Conservation (phyloP, 176 grass and related monocot species). For the Lolium rigidum region DNA sequence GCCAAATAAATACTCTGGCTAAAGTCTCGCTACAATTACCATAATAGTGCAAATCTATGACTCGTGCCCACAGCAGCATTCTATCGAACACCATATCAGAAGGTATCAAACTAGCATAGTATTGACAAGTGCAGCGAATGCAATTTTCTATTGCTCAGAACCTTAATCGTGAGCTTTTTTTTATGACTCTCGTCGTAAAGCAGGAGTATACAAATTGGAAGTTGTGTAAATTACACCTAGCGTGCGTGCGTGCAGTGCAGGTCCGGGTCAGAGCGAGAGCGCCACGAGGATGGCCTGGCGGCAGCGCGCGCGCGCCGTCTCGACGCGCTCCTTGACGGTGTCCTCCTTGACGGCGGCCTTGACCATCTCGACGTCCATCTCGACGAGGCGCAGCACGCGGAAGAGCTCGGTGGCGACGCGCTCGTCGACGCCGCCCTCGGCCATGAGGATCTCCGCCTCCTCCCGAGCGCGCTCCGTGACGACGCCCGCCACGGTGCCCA, state of each 20-base stretch:
- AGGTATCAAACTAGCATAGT: no score
- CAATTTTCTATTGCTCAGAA: background rate
- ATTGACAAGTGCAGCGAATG: background rate
- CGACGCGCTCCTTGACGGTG: conserved; percentile 75
- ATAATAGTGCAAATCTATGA: no score
- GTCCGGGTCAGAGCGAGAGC: conserved; percentile 70
- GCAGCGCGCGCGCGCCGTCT: conserved; percentile 71
- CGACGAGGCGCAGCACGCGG: conserved; percentile 75
- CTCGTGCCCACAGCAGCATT: no score
- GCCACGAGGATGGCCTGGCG: conserved; percentile 94
- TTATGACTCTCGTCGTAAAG: background rate
- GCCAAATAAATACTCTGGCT: no score
- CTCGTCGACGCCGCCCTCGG: conserved; percentile 75
- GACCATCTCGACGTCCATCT: conserved; percentile 94
- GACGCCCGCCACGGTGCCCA: conserved; percentile 66
- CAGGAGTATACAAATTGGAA: background rate
- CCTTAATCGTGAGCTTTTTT: background rate
- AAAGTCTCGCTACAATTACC: no score
- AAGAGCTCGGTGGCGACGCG: conserved; percentile 70
- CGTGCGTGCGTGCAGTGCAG: no score
- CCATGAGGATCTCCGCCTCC: conserved; percentile 71
- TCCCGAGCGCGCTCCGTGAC: conserved; percentile 78
- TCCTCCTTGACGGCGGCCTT: conserved; percentile 94
- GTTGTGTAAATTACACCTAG: background rate
- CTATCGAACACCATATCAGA: no score